Evolutionary conservation across 805 yeast species (phyloP).

Genomic region (Metschnikowia lachancei): DNA sequence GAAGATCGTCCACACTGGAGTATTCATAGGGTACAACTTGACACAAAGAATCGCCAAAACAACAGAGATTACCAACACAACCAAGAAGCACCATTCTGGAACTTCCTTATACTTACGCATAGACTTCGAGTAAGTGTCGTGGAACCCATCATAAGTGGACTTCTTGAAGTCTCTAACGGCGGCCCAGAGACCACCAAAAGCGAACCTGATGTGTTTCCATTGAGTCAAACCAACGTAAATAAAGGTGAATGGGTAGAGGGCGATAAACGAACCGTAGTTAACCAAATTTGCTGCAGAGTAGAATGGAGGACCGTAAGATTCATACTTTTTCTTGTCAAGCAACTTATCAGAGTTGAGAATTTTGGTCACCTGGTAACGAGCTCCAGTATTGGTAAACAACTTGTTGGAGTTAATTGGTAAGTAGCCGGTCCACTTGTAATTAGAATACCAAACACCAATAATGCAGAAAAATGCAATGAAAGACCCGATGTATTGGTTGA

Average conservation of each 20-base stretch:
- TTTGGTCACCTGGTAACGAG: constrained; percentile 19
- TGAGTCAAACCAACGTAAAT: constrained; percentile 20
- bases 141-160: constrained; percentile 31
- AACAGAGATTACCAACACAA: constrained; percentile 31
- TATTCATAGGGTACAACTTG: constrained; percentile 38
- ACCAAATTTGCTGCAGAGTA: constrained; percentile 25
- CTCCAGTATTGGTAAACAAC: constrained; percentile 28
- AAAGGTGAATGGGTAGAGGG: constrained; percentile 26
- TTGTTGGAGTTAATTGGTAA: constrained; percentile 26
- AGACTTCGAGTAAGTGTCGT: constrained; percentile 34
- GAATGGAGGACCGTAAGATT: constrained; percentile 23
- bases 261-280: constrained; percentile 25
- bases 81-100: too few relatives aligned
- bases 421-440: constrained; percentile 30
- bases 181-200: constrained; percentile 15
- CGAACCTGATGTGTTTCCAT: constrained; percentile 15
- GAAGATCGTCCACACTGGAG: constrained; percentile 44
- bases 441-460: constrained; percentile 29
- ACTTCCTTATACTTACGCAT: constrained; percentile 38
- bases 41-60: constrained; percentile 38
- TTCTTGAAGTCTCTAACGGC: constrained; percentile 20
- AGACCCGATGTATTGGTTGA: constrained; percentile 25
- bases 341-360: constrained; percentile 16
- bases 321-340: constrained; percentile 20
- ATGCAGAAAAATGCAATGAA: constrained; percentile 25